phyloP scores from a whole-genome alignment of 306 rosid genomes.

The Argentina anserina region DNA sequence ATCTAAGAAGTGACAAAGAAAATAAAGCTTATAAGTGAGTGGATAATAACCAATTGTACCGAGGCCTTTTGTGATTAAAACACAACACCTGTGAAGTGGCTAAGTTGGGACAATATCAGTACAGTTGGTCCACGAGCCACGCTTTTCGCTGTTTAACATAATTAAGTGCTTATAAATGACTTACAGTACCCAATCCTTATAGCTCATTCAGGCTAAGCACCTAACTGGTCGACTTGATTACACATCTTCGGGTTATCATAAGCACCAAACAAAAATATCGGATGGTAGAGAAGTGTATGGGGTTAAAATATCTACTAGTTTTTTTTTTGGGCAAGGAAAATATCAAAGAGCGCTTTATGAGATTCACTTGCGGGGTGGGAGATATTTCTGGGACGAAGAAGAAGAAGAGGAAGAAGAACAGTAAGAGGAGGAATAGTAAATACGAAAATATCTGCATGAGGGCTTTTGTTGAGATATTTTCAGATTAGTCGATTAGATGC shows the following conservation, averaged over 20 bases:
- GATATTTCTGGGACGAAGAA: background rate
- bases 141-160: too few species aligned
- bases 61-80: too few species aligned
- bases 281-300: background rate
- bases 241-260: background rate
- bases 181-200: background rate
- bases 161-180: background rate
- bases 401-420: background rate
- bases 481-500: background rate
- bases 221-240: background rate
- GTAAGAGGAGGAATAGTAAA: background rate
- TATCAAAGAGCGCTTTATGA: background rate
- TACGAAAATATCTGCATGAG: slow-evolving; percentile 6
- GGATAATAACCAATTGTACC: too few species aligned
- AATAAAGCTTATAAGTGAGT: too few species aligned
- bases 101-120: too few species aligned
- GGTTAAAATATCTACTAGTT: slow-evolving; percentile 22
- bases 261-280: background rate
- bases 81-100: too few species aligned
- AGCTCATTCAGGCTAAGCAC: background rate
- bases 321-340: background rate
- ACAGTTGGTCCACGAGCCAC: too few species aligned
- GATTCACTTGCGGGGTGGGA: background rate
- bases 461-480: background rate
- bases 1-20: too few species aligned